These are phyloP conservation scores for Glutinoglossum americanum DNA, from an alignment of 495 filamentous ascomycete species.

Conservation along the genomic window DNA sequence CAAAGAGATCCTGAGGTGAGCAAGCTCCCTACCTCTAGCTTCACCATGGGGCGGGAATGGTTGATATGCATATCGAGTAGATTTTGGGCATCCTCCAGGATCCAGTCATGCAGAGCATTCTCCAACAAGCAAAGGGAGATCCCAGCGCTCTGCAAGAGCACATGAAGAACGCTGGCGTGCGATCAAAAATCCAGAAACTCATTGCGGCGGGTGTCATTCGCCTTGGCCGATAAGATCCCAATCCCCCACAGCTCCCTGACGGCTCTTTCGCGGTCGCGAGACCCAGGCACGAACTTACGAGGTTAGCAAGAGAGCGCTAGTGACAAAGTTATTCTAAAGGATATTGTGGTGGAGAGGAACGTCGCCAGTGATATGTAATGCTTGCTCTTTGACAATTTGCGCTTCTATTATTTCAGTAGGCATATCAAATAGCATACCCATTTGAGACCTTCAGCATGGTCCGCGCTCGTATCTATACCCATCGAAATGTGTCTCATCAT, in stretches of 20 bases:
- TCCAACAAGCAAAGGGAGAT: slow-evolving; percentile 87
- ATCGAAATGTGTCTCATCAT: too few relatives aligned
- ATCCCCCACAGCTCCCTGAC: neutral
- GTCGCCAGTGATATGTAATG: neutral
- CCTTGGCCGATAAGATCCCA: slow-evolving; percentile 32
- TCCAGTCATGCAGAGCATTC: slow-evolving; percentile 92
- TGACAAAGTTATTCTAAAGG: neutral
- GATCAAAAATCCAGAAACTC: slow-evolving; percentile 70
- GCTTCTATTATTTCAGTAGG: neutral
- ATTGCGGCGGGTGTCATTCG: slow-evolving; percentile 83
- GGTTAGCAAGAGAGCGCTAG: neutral
- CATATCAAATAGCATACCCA: too few relatives aligned
- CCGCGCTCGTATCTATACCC: too few relatives aligned
- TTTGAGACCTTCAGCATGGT: too few relatives aligned
- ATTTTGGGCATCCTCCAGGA: slow-evolving; percentile 83
- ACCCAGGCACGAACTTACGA: neutral
- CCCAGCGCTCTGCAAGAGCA: slow-evolving; percentile 84
- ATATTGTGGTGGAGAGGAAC: neutral
- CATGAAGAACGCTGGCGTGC: slow-evolving; percentile 76
- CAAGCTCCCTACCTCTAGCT: neutral
- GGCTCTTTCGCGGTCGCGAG: neutral
- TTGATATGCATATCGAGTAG: slow-evolving; percentile 24
- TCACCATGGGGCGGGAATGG: neutral
- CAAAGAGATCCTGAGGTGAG: slow-evolving; percentile 82
- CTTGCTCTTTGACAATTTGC: neutral